Evolutionary conservation across 331 rosid species (phyloP), one percentile per base, ranked within the genome.

Genomic region (Telfairia occidentalis): DNA sequence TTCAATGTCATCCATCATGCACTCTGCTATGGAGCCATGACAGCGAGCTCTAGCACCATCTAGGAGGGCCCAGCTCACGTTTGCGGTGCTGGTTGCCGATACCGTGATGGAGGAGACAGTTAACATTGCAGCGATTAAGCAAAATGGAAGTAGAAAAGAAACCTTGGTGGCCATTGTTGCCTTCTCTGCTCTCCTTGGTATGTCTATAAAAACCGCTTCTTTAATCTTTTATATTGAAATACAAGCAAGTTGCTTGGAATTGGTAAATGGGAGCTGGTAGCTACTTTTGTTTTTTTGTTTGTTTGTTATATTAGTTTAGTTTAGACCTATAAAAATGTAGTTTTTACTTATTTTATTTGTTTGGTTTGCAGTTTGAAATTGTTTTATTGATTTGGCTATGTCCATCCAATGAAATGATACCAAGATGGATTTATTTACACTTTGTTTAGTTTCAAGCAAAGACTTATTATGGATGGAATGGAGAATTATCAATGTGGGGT

Each of bases 1-100:
- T 72, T 86, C 96, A 11, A 54, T 32, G 13, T 79, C 84, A 4
- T 50, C 84, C 32, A 48, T 82, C 83, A 91, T 82, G 88, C 98
- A 93, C 82, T 91, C 97, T 9, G 85, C 92, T 66, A 89, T 82
- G 74, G 96, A 87, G 57, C 96, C 92, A 57, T 75, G 77, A 73
- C 96, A 94, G 4, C 71, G 50, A 32, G 82, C 6, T 66, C 58
- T 52, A 43, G 81, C 8, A 66, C 73, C 55, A 59, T 71, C 15
- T 0, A 82, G 83, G 75, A 77, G 83, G 75, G 76, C 78, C 90
- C 90, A 84, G 79, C 71, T 78, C 63, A 82, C 13, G 7, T 58
- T 80, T 13, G 84, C 73, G 7, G 59, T 64, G 29, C 84, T 67
- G 28, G 88, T 83, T 1, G 54, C 32, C 1, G 5, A 79, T 30